phyloP scores from a whole-genome alignment of 352 stramenopile genomes.

The Peronospora farinosa region DNA sequence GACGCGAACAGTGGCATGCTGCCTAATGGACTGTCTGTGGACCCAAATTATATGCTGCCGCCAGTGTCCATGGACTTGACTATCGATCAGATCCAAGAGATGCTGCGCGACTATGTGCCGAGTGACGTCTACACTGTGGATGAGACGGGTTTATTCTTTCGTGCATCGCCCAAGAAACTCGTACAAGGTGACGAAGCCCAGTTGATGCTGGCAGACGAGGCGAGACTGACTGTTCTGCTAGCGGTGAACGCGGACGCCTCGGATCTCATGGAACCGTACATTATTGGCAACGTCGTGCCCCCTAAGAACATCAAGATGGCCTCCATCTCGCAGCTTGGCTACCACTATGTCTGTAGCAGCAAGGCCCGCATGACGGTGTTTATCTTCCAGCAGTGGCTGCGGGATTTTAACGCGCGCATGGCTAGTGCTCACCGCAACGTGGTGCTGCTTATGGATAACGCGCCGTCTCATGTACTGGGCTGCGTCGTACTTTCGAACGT shows the following conservation, averaged over 20 bases:
- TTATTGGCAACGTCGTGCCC: constrained; percentile 66
- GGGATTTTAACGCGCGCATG: constrained; percentile 83
- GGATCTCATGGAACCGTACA: constrained; percentile 83
- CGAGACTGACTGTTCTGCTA: constrained; percentile 67
- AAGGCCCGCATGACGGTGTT: constrained; percentile 84
- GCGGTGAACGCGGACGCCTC: constrained; percentile 66
- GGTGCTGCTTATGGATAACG: constrained; percentile 82
- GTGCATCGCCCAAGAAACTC: constrained; percentile 79
- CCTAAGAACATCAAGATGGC: constrained; percentile 79
- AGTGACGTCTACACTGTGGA: constrained; percentile 85
- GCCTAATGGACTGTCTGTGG: constrained; percentile 38
- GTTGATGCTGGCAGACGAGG: constrained; percentile 63
- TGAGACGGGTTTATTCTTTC: constrained; percentile 81
- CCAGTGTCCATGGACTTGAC: constrained; percentile 76
- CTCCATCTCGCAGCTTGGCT: constrained; percentile 72
- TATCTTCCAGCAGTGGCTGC: constrained; percentile 86
- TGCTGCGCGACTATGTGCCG: constrained; percentile 72
- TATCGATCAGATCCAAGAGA: constrained; percentile 81
- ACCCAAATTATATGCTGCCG: constrained; percentile 73
- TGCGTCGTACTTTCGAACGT: constrained; percentile 83
- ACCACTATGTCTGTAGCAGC: constrained; percentile 83
- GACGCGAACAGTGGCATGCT: constrained; percentile 49
- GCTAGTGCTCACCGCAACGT: constrained; percentile 77
- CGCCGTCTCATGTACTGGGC: constrained; percentile 74
- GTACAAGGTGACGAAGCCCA: constrained; percentile 77